These are phyloP conservation scores for Clavariopsis aquatica DNA, from an alignment of 495 filamentous ascomycete genomes.

Conservation along the genomic window DNA sequence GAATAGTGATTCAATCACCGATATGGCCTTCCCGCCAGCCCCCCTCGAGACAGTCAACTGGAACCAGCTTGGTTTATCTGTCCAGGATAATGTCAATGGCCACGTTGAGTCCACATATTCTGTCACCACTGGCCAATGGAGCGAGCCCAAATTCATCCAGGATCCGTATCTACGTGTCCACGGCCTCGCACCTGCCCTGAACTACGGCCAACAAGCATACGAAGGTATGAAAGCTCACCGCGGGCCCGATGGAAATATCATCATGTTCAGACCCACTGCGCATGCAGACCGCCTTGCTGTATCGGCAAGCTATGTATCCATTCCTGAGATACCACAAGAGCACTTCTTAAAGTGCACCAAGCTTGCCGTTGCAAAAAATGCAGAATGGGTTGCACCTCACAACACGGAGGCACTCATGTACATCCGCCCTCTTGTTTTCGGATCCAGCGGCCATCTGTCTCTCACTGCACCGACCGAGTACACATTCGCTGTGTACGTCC, in stretches of 20 bases:
- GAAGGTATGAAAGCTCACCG: conserved; percentile 49
- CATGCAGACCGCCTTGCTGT: conserved; percentile 46
- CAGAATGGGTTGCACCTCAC: conserved; percentile 51
- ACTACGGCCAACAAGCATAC: conserved; percentile 51
- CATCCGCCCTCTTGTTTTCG: conserved; percentile 51
- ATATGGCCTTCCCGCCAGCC: conserved; percentile 5
- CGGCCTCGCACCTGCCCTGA: conserved; percentile 51
- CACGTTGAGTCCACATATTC: conserved; percentile 50
- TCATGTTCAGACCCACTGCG: conserved; percentile 47
- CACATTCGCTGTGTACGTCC: conserved; percentile 49
- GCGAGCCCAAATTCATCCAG: conserved; percentile 46
- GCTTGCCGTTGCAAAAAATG: conserved; percentile 48
- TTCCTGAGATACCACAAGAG: conserved; percentile 47
- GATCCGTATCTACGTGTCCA: conserved; percentile 49
- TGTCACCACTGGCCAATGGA: conserved; percentile 46
- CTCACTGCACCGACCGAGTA: conserved; percentile 45
- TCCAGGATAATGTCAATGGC: conserved; percentile 45
- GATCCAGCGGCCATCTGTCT: conserved; percentile 43
- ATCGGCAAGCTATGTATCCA: conserved; percentile 43
- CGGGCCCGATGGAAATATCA: conserved; percentile 44
- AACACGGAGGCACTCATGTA: conserved; percentile 48
- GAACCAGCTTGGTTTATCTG: conserved; percentile 17
- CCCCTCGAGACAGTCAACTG: conserved; percentile 18
- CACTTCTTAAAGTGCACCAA: conserved; percentile 46
- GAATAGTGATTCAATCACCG: background rate